Percentiles rank a stretch among this genome's conserved stretches.
phyloP scores from a whole-genome alignment of 257 asterid genomes.

The Anisodus acutangulus region DNA sequence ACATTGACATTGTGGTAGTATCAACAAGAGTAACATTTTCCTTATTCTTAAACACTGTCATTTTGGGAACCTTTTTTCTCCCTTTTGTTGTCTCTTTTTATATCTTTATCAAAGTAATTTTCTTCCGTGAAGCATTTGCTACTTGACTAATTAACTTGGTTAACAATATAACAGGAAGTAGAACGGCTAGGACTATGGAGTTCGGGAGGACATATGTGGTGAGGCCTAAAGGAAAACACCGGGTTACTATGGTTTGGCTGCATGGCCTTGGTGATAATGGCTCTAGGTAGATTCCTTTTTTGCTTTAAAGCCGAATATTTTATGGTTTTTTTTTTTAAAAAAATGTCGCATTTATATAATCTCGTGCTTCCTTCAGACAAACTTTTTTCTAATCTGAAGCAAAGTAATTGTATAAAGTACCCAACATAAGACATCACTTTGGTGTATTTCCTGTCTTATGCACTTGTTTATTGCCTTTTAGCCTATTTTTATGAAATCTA shows the following conservation, averaged over 20 bases:
- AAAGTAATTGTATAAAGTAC: neutral
- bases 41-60: neutral
- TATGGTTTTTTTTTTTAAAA: neutral
- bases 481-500: neutral
- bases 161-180: slow-evolving; percentile 62
- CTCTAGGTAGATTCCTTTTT: slow-evolving; percentile 60
- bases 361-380: neutral
- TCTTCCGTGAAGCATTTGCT: too few relatives aligned
- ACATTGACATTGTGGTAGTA: neutral
- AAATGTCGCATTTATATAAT: neutral
- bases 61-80: neutral
- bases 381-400: neutral
- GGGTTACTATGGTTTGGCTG: slow-evolving; percentile 93
- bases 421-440: neutral
- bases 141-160: neutral
- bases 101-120: neutral
- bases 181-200: slow-evolving; percentile 60
- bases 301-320: neutral
- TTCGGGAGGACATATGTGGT: slow-evolving; percentile 95
- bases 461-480: neutral
- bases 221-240: slow-evolving; percentile 94
- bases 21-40: neutral
- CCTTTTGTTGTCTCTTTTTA: neutral
- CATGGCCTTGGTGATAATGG: slow-evolving; percentile 98
- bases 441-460: neutral